phyloP scores from a whole-genome alignment of 2,329 filamentous ascomycete species.

The Penicillium occitanis region DNA sequence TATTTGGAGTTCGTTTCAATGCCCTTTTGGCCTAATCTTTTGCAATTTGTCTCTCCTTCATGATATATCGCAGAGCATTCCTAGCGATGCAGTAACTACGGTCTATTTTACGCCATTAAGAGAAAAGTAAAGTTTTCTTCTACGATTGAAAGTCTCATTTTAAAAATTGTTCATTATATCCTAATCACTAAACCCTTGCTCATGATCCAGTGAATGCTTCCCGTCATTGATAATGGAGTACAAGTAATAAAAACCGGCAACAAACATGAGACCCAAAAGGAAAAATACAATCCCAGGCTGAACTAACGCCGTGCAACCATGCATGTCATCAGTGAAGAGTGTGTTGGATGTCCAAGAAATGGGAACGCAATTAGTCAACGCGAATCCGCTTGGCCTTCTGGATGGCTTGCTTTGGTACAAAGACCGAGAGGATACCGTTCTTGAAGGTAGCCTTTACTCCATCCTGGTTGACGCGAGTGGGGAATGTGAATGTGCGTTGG shows the following conservation, averaged over 20 bases:
- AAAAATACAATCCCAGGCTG: neutral
- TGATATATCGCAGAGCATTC: neutral
- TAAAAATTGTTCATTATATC: neutral
- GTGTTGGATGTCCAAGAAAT: neutral
- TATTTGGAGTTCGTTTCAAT: neutral
- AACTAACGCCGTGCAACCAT: slow-evolving; percentile 13
- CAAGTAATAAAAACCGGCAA: neutral
- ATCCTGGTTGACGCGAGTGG: slow-evolving; percentile 57
- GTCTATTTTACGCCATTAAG: neutral
- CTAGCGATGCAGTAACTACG: neutral
- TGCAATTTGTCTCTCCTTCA: neutral
- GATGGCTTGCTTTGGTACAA: slow-evolving; percentile 56
- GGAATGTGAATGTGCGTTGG: slow-evolving; percentile 58
- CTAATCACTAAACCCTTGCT: neutral
- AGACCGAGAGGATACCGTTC: slow-evolving; percentile 57
- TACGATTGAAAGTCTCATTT: neutral
- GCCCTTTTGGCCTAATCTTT: neutral
- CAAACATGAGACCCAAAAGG: neutral
- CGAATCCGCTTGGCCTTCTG: slow-evolving; percentile 54
- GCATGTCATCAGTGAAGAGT: neutral
- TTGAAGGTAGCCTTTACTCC: slow-evolving; percentile 58
- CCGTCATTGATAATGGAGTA: neutral
- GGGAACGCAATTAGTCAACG: slow-evolving; percentile 46
- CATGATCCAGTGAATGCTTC: neutral
- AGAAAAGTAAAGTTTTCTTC: neutral